Conservation (phyloP, 805 yeast species). For the Myxozyma geophila region DNA sequence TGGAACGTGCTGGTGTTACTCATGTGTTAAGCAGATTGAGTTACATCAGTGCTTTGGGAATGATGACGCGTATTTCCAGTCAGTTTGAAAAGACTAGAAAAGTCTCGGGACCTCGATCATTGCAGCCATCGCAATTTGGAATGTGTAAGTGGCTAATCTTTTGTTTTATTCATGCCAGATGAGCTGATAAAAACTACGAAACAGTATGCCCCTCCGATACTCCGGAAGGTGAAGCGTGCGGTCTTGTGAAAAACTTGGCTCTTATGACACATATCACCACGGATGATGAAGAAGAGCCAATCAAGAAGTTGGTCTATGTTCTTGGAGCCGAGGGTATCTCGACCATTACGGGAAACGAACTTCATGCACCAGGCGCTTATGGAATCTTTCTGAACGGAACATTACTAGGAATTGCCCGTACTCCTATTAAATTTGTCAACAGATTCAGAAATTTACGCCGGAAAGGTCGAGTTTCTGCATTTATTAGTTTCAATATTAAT, state of each 20-base stretch:
- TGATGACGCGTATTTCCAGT: constrained; percentile 99
- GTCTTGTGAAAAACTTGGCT: constrained; percentile 94
- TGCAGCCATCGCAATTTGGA: constrained; percentile 98
- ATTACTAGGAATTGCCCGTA: constrained; percentile 83
- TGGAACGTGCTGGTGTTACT: constrained; percentile 99
- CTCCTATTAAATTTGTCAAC: constrained; percentile 79
- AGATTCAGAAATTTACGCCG: constrained; percentile 82
- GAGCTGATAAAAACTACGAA: not conserved
- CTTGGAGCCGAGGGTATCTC: constrained; percentile 90
- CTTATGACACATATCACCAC: constrained; percentile 98
- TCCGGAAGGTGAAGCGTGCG: constrained; percentile 99
- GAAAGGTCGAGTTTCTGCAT: constrained; percentile 82
- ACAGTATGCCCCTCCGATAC: constrained; percentile 96
- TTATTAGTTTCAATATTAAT: constrained; percentile 88
- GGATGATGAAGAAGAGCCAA: constrained; percentile 94
- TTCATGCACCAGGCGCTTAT: constrained; percentile 76
- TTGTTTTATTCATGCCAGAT: not conserved
- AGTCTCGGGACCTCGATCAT: constrained; percentile 97
- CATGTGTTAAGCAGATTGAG: constrained; percentile 91
- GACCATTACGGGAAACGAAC: constrained; percentile 77
- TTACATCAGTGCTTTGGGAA: constrained; percentile 93
- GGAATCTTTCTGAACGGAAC: constrained; percentile 95
- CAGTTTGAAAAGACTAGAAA: constrained; percentile 97
- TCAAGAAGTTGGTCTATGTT: constrained; percentile 71
- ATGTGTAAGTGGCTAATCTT: constrained; percentile 55